Conservation (phyloP, 2,329 filamentous ascomycete genomes). For the Colletotrichum chrysophilum region DNA sequence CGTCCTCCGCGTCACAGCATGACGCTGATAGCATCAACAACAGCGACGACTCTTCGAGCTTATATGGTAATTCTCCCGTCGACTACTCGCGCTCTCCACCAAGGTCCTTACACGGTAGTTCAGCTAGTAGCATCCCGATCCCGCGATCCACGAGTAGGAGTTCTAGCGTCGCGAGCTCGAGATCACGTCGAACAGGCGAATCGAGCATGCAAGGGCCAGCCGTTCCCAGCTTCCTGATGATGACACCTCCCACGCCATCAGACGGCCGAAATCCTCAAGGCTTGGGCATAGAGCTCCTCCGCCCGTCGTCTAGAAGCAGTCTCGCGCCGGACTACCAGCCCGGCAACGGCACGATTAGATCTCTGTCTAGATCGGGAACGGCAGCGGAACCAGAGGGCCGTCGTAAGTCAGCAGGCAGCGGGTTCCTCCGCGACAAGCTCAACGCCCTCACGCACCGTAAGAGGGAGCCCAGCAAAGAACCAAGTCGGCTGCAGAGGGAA, state of each 20-base stretch:
- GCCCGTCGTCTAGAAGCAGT: slow-evolving; percentile 27
- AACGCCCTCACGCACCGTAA: slow-evolving; percentile 32
- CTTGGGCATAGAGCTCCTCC: slow-evolving; percentile 25
- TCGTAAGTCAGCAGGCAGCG: slow-evolving; percentile 31
- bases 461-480: slow-evolving; percentile 25
- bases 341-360: slow-evolving; percentile 18
- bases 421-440: slow-evolving; percentile 41
- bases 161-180: slow-evolving; percentile 56
- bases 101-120: slow-evolving; percentile 53
- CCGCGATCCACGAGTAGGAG: slow-evolving; percentile 54
- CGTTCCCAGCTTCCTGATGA: slow-evolving; percentile 48
- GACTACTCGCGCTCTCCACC: slow-evolving; percentile 66
- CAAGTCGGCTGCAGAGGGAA: neutral
- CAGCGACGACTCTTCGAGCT: slow-evolving; percentile 62
- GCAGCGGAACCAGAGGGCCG: slow-evolving; percentile 17
- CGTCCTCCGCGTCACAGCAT: slow-evolving; percentile 41
- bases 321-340: slow-evolving; percentile 23
- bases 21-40: slow-evolving; percentile 50
- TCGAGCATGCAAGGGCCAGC: slow-evolving; percentile 28
- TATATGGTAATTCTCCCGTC: slow-evolving; percentile 57
- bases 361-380: slow-evolving; percentile 23
- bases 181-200: slow-evolving; percentile 43
- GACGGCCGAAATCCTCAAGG: slow-evolving; percentile 21
- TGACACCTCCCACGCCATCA: slow-evolving; percentile 51
- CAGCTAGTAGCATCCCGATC: slow-evolving; percentile 51